Percentiles rank a stretch among this genome's conserved stretches.
These are phyloP conservation scores for Nemophila menziesii DNA, from an alignment of 257 asterid genomes.

Conservation along the genomic window DNA sequence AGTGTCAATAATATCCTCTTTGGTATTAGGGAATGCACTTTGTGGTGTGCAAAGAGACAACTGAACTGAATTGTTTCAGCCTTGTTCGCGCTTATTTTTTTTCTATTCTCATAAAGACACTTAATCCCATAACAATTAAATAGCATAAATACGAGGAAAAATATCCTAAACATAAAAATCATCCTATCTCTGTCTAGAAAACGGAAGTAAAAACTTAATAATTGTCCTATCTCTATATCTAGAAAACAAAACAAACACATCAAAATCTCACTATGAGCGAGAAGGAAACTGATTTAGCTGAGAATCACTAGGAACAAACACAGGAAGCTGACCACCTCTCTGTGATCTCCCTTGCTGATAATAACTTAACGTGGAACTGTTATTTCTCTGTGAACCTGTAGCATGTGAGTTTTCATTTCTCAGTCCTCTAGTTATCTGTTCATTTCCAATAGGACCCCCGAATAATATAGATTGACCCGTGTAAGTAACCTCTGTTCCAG, in stretches of 20 bases:
- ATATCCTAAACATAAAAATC: constrained; percentile 3
- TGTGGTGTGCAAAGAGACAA: no score
- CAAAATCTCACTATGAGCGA: constrained; percentile 21
- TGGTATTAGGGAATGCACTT: no score
- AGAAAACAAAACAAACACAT: constrained; percentile 6
- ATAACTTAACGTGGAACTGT: constrained; percentile 42
- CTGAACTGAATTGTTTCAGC: no score
- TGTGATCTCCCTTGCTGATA: constrained; percentile 76
- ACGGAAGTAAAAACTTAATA: constrained; percentile 4
- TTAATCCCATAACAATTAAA: background rate
- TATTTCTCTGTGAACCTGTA: constrained; percentile 24
- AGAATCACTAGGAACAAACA: constrained; percentile 80
- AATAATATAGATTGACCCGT: constrained; percentile 83
- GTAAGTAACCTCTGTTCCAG: constrained; percentile 69
- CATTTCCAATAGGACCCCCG: constrained; percentile 68
- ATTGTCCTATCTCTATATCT: constrained; percentile 15
- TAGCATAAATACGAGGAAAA: background rate
- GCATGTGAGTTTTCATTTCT: constrained; percentile 20
- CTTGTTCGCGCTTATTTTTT: no score
- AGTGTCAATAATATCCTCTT: no score
- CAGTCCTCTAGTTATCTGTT: constrained; percentile 32
- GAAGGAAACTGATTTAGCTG: constrained; percentile 57
- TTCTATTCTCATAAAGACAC: no score
- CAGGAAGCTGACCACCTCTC: constrained; percentile 92
- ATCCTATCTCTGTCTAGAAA: no score